Evolutionary conservation across 2,329 filamentous ascomycete genomes (phyloP).

Genomic region (Claviceps spartinae): DNA sequence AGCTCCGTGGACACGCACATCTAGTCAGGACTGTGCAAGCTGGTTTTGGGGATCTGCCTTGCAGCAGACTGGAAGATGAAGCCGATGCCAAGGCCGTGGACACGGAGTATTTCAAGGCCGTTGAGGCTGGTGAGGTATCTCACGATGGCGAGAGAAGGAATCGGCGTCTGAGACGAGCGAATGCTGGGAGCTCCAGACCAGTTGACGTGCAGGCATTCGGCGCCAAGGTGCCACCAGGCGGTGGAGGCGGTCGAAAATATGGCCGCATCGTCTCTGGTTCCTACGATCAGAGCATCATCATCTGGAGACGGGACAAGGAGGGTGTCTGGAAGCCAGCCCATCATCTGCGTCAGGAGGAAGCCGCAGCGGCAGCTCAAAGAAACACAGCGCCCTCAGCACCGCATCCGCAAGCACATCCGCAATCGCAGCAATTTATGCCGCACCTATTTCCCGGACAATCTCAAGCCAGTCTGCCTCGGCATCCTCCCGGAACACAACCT

Average conservation of each 20-base stretch:
- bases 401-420: background rate
- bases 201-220: slow-evolving; percentile 68
- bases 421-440: background rate
- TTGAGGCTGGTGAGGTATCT: slow-evolving; percentile 36
- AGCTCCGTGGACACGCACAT: slow-evolving; percentile 65
- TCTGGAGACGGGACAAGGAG: slow-evolving; percentile 79
- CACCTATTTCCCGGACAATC: background rate
- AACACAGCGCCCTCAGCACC: slow-evolving; percentile 8
- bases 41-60: slow-evolving; percentile 78
- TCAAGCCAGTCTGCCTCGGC: background rate
- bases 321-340: slow-evolving; percentile 75
- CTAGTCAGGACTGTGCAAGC: slow-evolving; percentile 92
- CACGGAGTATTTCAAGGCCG: slow-evolving; percentile 51
- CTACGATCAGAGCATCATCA: slow-evolving; percentile 89
- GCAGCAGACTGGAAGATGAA: slow-evolving; percentile 61
- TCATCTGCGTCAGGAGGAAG: slow-evolving; percentile 61
- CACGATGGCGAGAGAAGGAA: slow-evolving; percentile 19
- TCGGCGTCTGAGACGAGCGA: slow-evolving; percentile 32
- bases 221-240: slow-evolving; percentile 78
- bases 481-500: background rate
- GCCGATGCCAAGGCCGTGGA: slow-evolving; percentile 62
- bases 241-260: slow-evolving; percentile 78
- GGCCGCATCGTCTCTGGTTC: slow-evolving; percentile 94
- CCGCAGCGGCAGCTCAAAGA: slow-evolving; percentile 36
- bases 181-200: slow-evolving; percentile 61